Percentiles rank a stretch among this genome's conserved stretches.
Evolutionary conservation across 2,329 filamentous ascomycete genomes (phyloP).

Genomic region (Trichophyton simii): DNA sequence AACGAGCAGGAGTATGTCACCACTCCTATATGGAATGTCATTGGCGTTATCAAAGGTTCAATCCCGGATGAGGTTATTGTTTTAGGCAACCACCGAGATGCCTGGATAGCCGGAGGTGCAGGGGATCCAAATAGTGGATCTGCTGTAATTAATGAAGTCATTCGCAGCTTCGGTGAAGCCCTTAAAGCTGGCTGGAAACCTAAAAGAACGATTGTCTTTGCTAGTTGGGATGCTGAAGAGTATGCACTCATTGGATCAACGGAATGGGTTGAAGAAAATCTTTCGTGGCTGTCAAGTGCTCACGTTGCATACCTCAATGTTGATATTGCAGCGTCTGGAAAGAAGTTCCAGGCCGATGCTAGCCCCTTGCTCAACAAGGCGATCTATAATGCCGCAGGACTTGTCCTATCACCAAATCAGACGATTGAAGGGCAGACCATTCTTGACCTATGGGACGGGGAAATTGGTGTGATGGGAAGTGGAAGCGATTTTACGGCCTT

Average conservation of each 20-base stretch:
- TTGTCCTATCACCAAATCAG: constrained; percentile 62
- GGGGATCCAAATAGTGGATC: constrained; percentile 75
- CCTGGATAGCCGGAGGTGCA: constrained; percentile 77
- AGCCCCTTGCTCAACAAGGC: constrained; percentile 66
- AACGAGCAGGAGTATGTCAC: constrained; percentile 74
- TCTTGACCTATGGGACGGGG: constrained; percentile 52
- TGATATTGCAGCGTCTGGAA: constrained; percentile 59
- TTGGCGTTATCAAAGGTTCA: constrained; percentile 81
- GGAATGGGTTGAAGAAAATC: constrained; percentile 84
- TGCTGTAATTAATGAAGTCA: constrained; percentile 64
- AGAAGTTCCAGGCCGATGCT: constrained; percentile 50
- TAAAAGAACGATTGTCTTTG: constrained; percentile 80
- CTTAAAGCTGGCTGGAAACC: constrained; percentile 68
- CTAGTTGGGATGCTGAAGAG: constrained; percentile 73
- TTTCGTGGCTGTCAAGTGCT: constrained; percentile 62
- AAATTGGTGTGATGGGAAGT: constrained; percentile 54
- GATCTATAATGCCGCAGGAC: constrained; percentile 52
- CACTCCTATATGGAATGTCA: constrained; percentile 79
- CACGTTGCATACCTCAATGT: constrained; percentile 78
- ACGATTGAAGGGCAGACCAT: constrained; percentile 57
- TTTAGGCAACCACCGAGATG: constrained; percentile 83
- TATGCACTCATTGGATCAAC: constrained; percentile 78
- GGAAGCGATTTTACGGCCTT: constrained; percentile 66
- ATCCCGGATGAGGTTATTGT: constrained; percentile 76
- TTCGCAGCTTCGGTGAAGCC: constrained; percentile 61